Base-by-base conservation (phyloP, 164 flowering plant genomes). In the Sextonia rubra region DNA sequence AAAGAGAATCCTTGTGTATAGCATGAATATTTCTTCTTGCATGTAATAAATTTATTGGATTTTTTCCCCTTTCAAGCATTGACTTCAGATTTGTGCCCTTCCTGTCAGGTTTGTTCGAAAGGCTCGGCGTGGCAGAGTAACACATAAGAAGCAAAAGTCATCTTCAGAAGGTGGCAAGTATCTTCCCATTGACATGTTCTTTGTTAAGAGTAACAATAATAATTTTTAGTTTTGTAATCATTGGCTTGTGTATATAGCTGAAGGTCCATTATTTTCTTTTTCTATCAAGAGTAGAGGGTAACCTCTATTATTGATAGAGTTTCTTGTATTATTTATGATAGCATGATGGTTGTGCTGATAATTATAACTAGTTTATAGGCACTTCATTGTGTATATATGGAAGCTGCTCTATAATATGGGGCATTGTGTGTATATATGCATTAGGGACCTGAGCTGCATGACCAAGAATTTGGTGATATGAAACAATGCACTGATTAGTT, bases 121-220 rank as follows among this genome's bases (percentile, higher is more conserved):
- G 71, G 79, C 69, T n/a, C 71, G 56, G 4, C 67, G 1, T 29
- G 69, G 70, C 12, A 77, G 68, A 70, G 75, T 75, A 56, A 74
- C 71, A 60, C 75, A 73, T 11, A 92, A 90, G 83, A 90, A 82
- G 86, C 84, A 47, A 12, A 92, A 89, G 65, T 62, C 76, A n/a
- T 72, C 86, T 56, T 66, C 83, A 4, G 81, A 79, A 69, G 85
- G 56, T n/a, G 72, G 82, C 71, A 84, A 79, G 69, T 84, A 86
- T 77, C 66, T 86, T n/a, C 84, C 92, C 1, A 90, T 92, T 56
- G 91, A 92, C 80, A 3, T 26, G 14, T 92, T 89, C 82, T 90
- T 90, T 70, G 75, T 44, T 8, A 89, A 87, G 76, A 78, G 79
- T 69, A 82, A 74, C 49, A 78, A 82, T 69, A 78, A 82, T 69